These are phyloP conservation scores for Spizellomyces punctatus DNA, from an alignment of 192 early-diverging fungal species.

Conservation along the genomic window DNA sequence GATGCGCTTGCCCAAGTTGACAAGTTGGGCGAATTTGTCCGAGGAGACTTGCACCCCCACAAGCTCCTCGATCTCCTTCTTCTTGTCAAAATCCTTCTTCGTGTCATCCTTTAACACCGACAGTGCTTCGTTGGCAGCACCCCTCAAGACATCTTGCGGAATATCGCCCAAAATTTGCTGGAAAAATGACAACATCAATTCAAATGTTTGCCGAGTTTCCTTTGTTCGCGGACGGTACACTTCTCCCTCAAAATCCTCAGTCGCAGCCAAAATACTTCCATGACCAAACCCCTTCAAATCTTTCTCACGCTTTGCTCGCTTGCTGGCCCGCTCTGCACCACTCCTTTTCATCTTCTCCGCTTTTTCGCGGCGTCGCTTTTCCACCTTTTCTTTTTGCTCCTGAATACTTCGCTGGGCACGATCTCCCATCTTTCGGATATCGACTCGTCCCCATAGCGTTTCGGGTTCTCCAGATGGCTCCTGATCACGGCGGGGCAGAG, in stretches of 20 bases:
- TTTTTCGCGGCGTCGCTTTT: slow-evolving; percentile 56
- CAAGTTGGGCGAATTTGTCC: slow-evolving; percentile 83
- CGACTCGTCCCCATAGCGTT: slow-evolving; percentile 84
- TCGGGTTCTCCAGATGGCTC: slow-evolving; percentile 97
- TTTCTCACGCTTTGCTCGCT: slow-evolving; percentile 49
- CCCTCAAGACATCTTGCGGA: slow-evolving; percentile 85
- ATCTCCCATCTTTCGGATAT: slow-evolving; percentile 83
- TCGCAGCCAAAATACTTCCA: slow-evolving; percentile 77
- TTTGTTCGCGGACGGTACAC: slow-evolving; percentile 86
- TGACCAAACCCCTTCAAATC: slow-evolving; percentile 63
- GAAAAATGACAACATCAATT: slow-evolving; percentile 84
- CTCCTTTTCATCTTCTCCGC: slow-evolving; percentile 54
- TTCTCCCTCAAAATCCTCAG: slow-evolving; percentile 83
- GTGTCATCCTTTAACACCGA: slow-evolving; percentile 81
- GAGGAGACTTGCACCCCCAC: slow-evolving; percentile 67
- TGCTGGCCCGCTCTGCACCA: slow-evolving; percentile 35
- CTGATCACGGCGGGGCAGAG: slow-evolving; percentile 77
- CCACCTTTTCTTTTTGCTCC: slow-evolving; percentile 64
- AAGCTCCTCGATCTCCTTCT: slow-evolving; percentile 77
- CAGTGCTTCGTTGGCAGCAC: slow-evolving; percentile 86
- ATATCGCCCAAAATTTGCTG: slow-evolving; percentile 80
- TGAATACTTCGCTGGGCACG: slow-evolving; percentile 70
- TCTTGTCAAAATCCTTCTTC: slow-evolving; percentile 87
- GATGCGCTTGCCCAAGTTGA: slow-evolving; percentile 92
- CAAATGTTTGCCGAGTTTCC: slow-evolving; percentile 87